Percentiles rank a stretch among this genome's conserved stretches.
phyloP scores from a whole-genome alignment of 176 grass and related monocot genomes.

The Dendrocalamus sinicus region DNA sequence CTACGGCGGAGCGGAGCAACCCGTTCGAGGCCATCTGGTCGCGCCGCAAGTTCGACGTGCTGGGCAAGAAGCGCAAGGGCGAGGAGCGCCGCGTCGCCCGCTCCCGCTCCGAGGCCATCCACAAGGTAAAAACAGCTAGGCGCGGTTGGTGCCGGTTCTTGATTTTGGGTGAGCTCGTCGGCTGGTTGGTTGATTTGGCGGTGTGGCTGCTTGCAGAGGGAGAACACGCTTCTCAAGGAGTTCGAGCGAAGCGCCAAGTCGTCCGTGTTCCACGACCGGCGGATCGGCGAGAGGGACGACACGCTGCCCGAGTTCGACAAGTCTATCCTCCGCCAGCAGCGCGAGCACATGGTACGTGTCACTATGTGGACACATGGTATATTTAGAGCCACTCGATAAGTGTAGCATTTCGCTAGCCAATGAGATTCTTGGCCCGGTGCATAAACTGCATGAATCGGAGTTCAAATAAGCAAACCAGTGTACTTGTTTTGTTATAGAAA shows the following conservation, averaged over 20 bases:
- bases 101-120: conserved; percentile 71
- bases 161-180: background rate
- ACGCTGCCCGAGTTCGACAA: conserved; percentile 83
- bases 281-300: conserved; percentile 91
- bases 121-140: conserved; percentile 57
- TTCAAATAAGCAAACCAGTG: background rate
- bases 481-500: background rate
- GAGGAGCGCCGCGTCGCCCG: conserved; percentile 73
- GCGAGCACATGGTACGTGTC: conserved; percentile 71
- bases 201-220: conserved; percentile 60
- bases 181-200: conserved; percentile 26
- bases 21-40: conserved; percentile 97
- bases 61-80: conserved; percentile 91
- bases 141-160: background rate
- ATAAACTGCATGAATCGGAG: background rate
- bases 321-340: conserved; percentile 77
- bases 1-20: conserved; percentile 53
- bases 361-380: background rate
- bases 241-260: conserved; percentile 73
- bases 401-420: conserved; percentile 10
- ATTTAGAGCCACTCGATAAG: background rate
- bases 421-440: background rate
- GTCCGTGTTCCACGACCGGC: conserved; percentile 77
- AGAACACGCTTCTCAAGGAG: conserved; percentile 90
- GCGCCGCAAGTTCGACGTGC: conserved; percentile 89